Evolutionary conservation across 768 basidiomycete species (phyloP).

Genomic region (Mycena galopus): DNA sequence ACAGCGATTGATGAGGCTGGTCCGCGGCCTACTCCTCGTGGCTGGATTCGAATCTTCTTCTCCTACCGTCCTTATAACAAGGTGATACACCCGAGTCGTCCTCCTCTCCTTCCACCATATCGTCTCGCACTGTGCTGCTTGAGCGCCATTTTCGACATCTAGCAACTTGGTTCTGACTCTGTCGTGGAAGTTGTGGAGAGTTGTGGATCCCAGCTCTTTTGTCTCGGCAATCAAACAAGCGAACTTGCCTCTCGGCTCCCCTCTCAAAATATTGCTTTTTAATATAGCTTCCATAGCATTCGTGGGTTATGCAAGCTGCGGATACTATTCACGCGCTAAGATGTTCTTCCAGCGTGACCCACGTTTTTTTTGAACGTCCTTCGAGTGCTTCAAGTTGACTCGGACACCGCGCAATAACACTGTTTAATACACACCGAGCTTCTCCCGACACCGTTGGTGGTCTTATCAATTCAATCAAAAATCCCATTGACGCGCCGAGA

Average conservation of each 20-base stretch:
- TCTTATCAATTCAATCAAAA: neutral
- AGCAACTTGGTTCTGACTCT: neutral
- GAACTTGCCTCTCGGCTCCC: no score
- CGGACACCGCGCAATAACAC: neutral
- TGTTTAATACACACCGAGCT: neutral
- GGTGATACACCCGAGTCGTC: conserved; percentile 11
- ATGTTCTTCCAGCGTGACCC: neutral
- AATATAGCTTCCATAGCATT: neutral
- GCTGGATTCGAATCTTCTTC: conserved; percentile 72
- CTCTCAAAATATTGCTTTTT: neutral
- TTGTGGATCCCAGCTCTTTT: neutral
- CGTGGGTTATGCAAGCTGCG: neutral
- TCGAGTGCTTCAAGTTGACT: neutral
- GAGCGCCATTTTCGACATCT: neutral
- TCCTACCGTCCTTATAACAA: conserved; percentile 58
- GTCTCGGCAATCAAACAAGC: neutral
- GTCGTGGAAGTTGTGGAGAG: neutral
- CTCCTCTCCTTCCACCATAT: conserved; percentile 45
- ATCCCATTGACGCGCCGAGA: neutral
- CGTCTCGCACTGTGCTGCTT: neutral
- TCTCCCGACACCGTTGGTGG: neutral
- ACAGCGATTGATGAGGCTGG: conserved; percentile 50
- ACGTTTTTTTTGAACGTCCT: neutral
- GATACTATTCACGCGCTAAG: neutral
- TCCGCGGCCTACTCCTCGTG: conserved; percentile 71